A percentile compares a stretch with the other conserved stretches of the same genome.
Evolutionary conservation across 768 basidiomycete species (phyloP).

Genomic region (Lactarius sanguifluus): DNA sequence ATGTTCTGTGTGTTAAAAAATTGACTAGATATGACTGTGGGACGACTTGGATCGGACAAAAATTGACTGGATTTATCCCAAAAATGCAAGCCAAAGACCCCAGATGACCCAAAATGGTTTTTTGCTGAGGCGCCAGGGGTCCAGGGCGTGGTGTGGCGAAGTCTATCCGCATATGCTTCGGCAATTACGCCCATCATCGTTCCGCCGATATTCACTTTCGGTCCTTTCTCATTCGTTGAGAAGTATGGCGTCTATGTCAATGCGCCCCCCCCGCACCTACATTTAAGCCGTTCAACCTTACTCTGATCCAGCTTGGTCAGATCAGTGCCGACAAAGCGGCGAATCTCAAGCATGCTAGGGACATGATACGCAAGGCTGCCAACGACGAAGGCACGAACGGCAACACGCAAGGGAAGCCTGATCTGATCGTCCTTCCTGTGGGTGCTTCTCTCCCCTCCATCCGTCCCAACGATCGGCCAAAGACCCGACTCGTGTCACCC

Average conservation of each 20-base stretch:
- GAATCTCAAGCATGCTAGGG: slow-evolving; percentile 81
- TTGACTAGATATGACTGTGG: too few relatives aligned
- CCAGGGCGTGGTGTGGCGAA: too few relatives aligned
- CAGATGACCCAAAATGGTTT: too few relatives aligned
- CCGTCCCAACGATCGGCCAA: slow-evolving; percentile 32
- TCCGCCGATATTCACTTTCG: background rate
- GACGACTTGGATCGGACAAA: too few relatives aligned
- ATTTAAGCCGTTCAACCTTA: slow-evolving; percentile 78
- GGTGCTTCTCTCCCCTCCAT: slow-evolving; percentile 31
- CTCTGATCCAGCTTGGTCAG: slow-evolving; percentile 86
- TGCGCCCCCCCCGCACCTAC: slow-evolving; percentile 35
- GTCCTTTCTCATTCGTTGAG: slow-evolving; percentile 4
- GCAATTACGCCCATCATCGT: background rate
- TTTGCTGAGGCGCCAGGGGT: too few relatives aligned
- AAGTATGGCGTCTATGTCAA: slow-evolving; percentile 11
- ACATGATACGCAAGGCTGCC: slow-evolving; percentile 76
- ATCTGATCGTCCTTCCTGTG: slow-evolving; percentile 84
- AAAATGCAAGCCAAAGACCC: too few relatives aligned
- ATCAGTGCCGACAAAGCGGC: slow-evolving; percentile 67
- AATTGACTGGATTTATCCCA: too few relatives aligned
- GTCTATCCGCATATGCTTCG: slow-evolving; percentile 11
- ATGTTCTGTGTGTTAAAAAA: too few relatives aligned
- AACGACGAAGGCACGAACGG: slow-evolving; percentile 31
- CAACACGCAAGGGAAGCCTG: slow-evolving; percentile 53
- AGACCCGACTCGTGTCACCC: background rate